These are phyloP conservation scores for Saccharomycopsis sp. DNA, from an alignment of 805 yeast species.

Conservation along the genomic window DNA sequence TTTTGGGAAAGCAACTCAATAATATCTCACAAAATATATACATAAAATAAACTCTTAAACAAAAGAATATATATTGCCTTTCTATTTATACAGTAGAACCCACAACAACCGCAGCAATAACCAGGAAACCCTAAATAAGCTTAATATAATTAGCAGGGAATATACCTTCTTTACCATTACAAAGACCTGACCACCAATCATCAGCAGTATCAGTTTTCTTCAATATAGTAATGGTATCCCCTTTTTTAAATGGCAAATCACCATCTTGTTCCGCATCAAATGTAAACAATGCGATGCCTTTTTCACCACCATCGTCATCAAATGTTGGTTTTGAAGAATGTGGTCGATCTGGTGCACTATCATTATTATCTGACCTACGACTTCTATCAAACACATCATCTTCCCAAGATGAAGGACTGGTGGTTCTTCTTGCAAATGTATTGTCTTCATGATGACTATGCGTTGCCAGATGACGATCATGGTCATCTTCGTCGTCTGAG, in stretches of 20 bases:
- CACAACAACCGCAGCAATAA: neutral
- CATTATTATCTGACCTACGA: slow-evolving; percentile 32
- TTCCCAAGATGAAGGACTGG: slow-evolving; percentile 60
- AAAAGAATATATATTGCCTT: neutral
- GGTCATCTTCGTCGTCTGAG: slow-evolving; percentile 26
- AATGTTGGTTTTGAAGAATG: slow-evolving; percentile 33
- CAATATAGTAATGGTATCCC: slow-evolving; percentile 82
- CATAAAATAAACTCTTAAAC: neutral
- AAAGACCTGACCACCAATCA: slow-evolving; percentile 98
- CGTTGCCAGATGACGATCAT: slow-evolving; percentile 25
- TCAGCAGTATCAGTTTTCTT: slow-evolving; percentile 83
- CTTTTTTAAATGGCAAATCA: slow-evolving; percentile 87
- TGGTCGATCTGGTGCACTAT: slow-evolving; percentile 32
- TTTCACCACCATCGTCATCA: slow-evolving; percentile 44
- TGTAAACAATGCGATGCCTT: slow-evolving; percentile 84
- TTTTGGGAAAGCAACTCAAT: no score
- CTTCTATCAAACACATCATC: slow-evolving; percentile 72
- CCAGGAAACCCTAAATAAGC: slow-evolving; percentile 27
- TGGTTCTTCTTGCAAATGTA: slow-evolving; percentile 14
- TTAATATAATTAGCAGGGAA: slow-evolving; percentile 98
- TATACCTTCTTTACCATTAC: slow-evolving; percentile 79
- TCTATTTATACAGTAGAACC: neutral
- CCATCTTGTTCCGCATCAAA: slow-evolving; percentile 93
- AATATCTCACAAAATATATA: no score
- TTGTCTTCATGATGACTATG: slow-evolving; percentile 17